Evolutionary conservation across 2,329 filamentous ascomycete genomes (phyloP).

Genomic region (Phialocephala subalpina): DNA sequence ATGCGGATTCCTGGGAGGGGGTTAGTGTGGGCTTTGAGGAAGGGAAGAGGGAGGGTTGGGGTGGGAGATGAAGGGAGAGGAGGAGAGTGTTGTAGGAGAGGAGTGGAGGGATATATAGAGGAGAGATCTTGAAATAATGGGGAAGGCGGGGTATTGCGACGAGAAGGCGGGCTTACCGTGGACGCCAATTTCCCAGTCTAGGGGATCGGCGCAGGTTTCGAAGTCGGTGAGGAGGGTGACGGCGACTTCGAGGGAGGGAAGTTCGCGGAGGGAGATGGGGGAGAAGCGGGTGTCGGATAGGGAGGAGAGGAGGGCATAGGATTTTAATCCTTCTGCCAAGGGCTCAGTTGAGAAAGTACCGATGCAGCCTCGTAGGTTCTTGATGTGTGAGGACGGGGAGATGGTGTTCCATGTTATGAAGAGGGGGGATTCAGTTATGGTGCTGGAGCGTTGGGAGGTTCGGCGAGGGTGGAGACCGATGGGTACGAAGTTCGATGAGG

Average conservation of each 20-base stretch:
- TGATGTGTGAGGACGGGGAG: constrained; percentile 50
- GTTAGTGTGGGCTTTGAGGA: no score
- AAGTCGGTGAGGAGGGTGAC: constrained; percentile 90
- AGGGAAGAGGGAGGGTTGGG: no score
- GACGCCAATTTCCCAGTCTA: constrained; percentile 87
- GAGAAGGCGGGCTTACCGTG: no score
- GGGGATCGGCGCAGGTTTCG: constrained; percentile 73
- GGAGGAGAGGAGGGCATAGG: constrained; percentile 84
- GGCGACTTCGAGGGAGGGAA: constrained; percentile 66
- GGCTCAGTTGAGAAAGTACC: constrained; percentile 88
- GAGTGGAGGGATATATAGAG: no score
- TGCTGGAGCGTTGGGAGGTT: constrained; percentile 33
- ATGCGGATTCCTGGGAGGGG: constrained; percentile 89
- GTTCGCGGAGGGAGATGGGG: constrained; percentile 61
- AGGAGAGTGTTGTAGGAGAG: no score
- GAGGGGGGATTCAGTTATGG: constrained; percentile 69
- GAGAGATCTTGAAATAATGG: no score
- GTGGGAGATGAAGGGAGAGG: no score
- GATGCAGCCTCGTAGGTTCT: constrained; percentile 88
- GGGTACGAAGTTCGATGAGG: constrained; percentile 45
- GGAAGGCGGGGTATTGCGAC: no score
- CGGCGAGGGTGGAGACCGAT: constrained; percentile 33
- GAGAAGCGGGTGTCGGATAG: constrained; percentile 69
- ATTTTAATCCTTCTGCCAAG: constrained; percentile 75
- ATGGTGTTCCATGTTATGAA: constrained; percentile 91